Base-by-base conservation (phyloP, 164 flowering plant species). In the Chimonanthus praecox region DNA sequence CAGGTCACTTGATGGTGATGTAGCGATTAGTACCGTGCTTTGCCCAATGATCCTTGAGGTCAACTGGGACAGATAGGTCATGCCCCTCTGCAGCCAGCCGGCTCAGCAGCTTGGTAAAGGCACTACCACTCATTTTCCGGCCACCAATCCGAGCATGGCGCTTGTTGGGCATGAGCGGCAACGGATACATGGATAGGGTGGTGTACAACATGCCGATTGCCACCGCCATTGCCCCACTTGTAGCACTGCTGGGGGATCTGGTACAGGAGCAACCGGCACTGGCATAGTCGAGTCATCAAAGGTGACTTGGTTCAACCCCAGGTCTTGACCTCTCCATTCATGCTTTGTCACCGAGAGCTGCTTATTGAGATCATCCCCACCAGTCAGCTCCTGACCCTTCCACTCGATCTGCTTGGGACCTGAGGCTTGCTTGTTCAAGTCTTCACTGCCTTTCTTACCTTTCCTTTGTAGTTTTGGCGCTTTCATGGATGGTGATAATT, bases 141-240 rank as follows among this genome's bases (percentile, higher is more conserved):
- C 87, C 87, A 69, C 82, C 79, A 62, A 81, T 51, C 7, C 87
- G 79, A 10, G 82, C 78, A 60, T 80, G 83, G 2, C 82, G 79
- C 74, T 80, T 83, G 70, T 82, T 78, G 10, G 83, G 82, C 74
- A 78, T 76, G 46, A 72, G 70, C 4, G 88, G 88, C 33, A 85
- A 70, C 2, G 88, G 88, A 68, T 82, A 80, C 68, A 65, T 43
- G 6, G 88, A 85, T 72, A 83, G 9, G 62, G 81, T 79, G 65
- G 82, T n/a, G 88, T 85, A 82, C 88, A 85, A 73, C 88, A 85
- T 7, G 86, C 77, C 4, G 88, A 85, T 76, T 85, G 88, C 88
- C 86, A 85, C 4, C 86, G 4, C 88, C 88, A 51, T 75, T 77
- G 13, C 86, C 86, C 86, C 84, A 83, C 62, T 80, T 85, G 78